Evolutionary conservation across 768 basidiomycete species (phyloP).

Genomic region (Glaciozyma martinii): DNA sequence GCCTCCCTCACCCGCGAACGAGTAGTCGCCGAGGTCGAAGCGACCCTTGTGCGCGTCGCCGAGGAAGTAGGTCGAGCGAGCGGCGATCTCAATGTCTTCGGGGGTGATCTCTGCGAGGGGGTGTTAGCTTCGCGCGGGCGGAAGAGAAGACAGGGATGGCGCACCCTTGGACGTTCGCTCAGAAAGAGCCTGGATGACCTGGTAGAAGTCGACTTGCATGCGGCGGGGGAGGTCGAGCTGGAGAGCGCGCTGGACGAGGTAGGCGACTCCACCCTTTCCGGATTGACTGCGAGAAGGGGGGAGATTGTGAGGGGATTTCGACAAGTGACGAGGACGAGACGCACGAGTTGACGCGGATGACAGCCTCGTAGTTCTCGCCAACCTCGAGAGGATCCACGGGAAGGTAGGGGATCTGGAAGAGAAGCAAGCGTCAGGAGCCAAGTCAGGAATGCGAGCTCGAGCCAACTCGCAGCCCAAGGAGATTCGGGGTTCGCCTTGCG

Average conservation of each 20-base stretch:
- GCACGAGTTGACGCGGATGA: slow-evolving; percentile 94
- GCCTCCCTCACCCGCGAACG: slow-evolving; percentile 28
- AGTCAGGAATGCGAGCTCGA: background rate
- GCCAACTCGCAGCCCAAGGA: slow-evolving; percentile 47
- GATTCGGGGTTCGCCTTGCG: slow-evolving; percentile 53
- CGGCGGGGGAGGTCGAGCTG: slow-evolving; percentile 90
- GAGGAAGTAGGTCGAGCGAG: slow-evolving; percentile 74
- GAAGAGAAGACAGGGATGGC: too few species aligned
- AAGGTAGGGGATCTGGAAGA: slow-evolving; percentile 83
- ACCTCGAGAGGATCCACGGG: slow-evolving; percentile 95
- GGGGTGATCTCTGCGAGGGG: slow-evolving; percentile 63
- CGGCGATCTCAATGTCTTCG: slow-evolving; percentile 87
- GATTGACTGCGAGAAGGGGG: slow-evolving; percentile 55
- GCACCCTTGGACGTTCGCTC: slow-evolving; percentile 54
- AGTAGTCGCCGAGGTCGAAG: slow-evolving; percentile 45
- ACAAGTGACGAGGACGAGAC: background rate
- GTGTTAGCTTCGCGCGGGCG: slow-evolving; percentile 48
- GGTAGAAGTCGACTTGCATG: slow-evolving; percentile 82
- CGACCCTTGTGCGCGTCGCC: slow-evolving; percentile 69
- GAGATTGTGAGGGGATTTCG: background rate
- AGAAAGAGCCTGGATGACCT: slow-evolving; percentile 78
- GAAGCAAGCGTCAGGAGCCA: slow-evolving; percentile 40
- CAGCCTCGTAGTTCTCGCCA: slow-evolving; percentile 91
- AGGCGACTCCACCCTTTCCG: slow-evolving; percentile 95
- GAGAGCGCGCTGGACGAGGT: slow-evolving; percentile 86